Evolutionary conservation across 306 rosid species (phyloP), one percentile per base, ranked within the genome.

Genomic region (Cercis canadensis): DNA sequence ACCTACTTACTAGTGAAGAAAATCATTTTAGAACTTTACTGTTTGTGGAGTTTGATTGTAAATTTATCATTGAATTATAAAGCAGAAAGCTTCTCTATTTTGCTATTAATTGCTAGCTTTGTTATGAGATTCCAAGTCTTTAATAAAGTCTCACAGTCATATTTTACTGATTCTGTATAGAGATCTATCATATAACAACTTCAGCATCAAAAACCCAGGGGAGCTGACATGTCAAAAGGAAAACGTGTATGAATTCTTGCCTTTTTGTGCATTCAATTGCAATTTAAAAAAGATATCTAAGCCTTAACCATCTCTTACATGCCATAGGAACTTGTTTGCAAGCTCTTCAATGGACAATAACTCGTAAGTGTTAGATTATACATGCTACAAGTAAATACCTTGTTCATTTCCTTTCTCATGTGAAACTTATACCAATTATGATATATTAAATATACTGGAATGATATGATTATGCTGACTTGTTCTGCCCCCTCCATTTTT

Each of bases 101-200:
- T n/a, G n/a, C n/a, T n/a, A n/a, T n/a, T n/a, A n/a, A n/a, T n/a
- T n/a, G n/a, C n/a, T n/a, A n/a, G n/a, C n/a, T n/a, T n/a, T n/a
- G n/a, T 24, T 24, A 1, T 24, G 3, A 24, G 29, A 24, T 24
- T 24, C 29, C 29, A 24, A 24, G 29, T 24, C 29, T 24, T 24
- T 24, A 24, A 24, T 24, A 24, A 24, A 37, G 53, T 1, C 19
- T 68, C 17, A 40, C 5, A 33, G 13, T 60, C 36, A 19, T 57
- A 50, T 36, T 3, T 16, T 10, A 14, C 52, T 17, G 14, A 37
- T 63, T 63, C 53, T 54, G 19, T n/a, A 32, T 70, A 80, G 85
- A 18, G 88, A 84, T 77, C 68, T 84, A 56, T 80, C 88, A 63
- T 84, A 73, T 49, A 84, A 84, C 73, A 64, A 64, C 24, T 68